Evolutionary conservation across 306 rosid genomes (phyloP), one percentile per base, ranked within the genome.

Genomic region (Vigna radiata): DNA sequence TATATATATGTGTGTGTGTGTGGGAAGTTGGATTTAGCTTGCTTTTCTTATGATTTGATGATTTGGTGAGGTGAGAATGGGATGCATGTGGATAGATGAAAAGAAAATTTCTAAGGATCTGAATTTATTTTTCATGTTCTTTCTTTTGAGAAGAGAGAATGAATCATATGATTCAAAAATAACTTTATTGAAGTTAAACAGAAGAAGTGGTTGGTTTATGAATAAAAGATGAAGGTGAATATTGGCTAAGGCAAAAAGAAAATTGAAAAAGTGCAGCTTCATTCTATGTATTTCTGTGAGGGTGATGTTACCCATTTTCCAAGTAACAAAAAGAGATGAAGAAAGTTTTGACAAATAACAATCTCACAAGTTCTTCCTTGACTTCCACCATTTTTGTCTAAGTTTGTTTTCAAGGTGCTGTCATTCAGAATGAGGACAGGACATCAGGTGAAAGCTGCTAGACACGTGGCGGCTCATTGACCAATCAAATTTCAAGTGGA

Each of bases 1-100:
- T 25, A 25, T 25, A 25, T 25, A 25, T 25, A 2, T 31, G 4
- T 31, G 4, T 4, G 5, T 5, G 5, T 33, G 15, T 61, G 1
- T 55, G 41, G 74, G 54, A 67, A 31, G 10, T 43, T 70, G 46
- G 17, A 48, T 47, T 70, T 69, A 36, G 44, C 60, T 31, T 63
- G 33, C 70, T 64, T 77, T 64, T 77, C 70, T 31, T 65, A 56
- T 82, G 75, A 77, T 7, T 39, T 14, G 68, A 17, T 36, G 65
- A 66, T 7, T 39, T 14, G 68, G 25, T 36, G 65, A 66, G 37
- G 52, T 41, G 53, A 11, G 62, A 27, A 79, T 68, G 84, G 69
- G 85, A 77, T 44, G 21, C 85, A 82, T 64, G 82, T 82, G 85
- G 77, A 82, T 63, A 37, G 64, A 43, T 37, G 69, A 33, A 82